Percentiles rank a stretch among this genome's conserved stretches.
These are phyloP conservation scores for Monosporascus sp. DNA, from an alignment of 2,329 filamentous ascomycete genomes.

Conservation along the genomic window DNA sequence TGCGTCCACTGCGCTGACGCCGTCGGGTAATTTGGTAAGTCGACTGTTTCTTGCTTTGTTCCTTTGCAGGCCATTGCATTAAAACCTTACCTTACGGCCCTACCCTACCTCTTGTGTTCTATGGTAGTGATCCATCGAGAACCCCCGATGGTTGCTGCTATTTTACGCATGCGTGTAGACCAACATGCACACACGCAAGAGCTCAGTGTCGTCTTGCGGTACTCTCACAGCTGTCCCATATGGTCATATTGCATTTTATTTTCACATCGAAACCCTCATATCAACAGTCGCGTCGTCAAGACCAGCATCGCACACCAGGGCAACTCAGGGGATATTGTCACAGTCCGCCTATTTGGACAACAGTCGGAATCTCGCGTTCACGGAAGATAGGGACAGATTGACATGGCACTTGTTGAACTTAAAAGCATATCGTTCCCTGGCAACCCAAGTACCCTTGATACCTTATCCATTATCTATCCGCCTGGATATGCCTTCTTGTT, in stretches of 20 bases:
- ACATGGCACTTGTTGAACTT: too few relatives aligned
- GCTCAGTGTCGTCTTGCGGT: not conserved
- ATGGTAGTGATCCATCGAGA: too few relatives aligned
- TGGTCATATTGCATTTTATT: not conserved
- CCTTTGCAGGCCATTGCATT: not conserved
- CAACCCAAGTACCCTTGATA: not conserved
- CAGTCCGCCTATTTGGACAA: too few relatives aligned
- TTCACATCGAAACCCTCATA: not conserved
- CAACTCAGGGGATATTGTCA: too few relatives aligned
- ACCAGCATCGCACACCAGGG: too few relatives aligned
- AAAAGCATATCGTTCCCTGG: too few relatives aligned
- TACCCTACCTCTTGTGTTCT: not conserved
- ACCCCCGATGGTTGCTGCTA: too few relatives aligned
- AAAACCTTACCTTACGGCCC: not conserved
- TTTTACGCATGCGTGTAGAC: too few relatives aligned
- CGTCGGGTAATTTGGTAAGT: slow-evolving; percentile 27
- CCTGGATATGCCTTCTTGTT: not conserved
- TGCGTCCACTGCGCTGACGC: slow-evolving; percentile 24
- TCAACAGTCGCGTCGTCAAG: too few relatives aligned
- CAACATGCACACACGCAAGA: not conserved
- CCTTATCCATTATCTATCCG: not conserved
- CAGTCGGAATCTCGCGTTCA: too few relatives aligned
- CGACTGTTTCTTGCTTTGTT: not conserved
- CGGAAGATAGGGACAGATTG: too few relatives aligned
- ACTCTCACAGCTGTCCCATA: not conserved